Conservation (phyloP, 2,329 filamentous ascomycete genomes). For the Verticillium dahliae region DNA sequence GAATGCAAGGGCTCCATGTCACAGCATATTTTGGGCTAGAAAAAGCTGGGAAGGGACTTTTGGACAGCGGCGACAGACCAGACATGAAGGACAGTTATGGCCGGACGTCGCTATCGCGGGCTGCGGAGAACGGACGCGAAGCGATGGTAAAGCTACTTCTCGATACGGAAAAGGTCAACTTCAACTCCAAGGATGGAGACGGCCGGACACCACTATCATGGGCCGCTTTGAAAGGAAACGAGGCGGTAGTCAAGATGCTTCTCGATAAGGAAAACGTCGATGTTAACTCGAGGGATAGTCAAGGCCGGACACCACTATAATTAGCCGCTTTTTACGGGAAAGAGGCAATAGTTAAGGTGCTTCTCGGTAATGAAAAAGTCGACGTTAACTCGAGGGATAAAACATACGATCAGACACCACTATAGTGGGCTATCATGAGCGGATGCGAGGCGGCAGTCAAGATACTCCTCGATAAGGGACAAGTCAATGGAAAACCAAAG, state of each 20-base stretch:
- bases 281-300: not conserved
- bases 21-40: conserved; percentile 16
- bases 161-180: not conserved
- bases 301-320: not conserved
- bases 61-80: not conserved
- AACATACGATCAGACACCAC: not conserved
- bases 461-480: not conserved
- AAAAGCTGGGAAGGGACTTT: not conserved
- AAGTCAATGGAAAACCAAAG: conserved; percentile 3
- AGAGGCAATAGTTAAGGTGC: not conserved
- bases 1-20: conserved; percentile 15
- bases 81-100: conserved; percentile 8
- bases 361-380: conserved; percentile 1
- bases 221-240: not conserved
- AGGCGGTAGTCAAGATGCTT: not conserved
- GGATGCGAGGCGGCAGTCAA: not conserved
- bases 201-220: not conserved
- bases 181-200: not conserved
- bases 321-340: not conserved
- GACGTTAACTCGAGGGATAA: not conserved
- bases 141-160: conserved; percentile 7
- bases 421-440: not conserved
- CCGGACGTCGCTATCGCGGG: conserved; percentile 11
- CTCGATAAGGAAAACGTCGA: not conserved
- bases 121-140: conserved; percentile 10